phyloP scores from a whole-genome alignment of 495 filamentous ascomycete genomes.

The Neurospora discreta region DNA sequence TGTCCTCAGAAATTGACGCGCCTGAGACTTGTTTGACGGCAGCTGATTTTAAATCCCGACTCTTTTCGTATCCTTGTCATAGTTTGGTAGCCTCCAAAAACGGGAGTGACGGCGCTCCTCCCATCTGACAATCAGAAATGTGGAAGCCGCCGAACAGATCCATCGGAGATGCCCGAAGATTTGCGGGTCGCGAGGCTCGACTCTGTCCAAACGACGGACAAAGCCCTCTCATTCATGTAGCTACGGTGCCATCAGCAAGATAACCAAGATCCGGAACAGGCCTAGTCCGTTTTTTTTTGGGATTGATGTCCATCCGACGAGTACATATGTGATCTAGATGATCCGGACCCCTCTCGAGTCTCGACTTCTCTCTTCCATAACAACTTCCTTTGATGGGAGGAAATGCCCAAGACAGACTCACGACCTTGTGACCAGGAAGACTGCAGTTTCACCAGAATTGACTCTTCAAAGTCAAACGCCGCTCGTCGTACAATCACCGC shows the following conservation, averaged over 20 bases:
- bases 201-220: neutral
- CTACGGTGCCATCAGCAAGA: neutral
- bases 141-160: neutral
- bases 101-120: too few species aligned
- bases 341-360: neutral
- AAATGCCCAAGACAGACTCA: neutral
- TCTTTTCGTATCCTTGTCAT: too few species aligned
- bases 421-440: neutral
- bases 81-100: too few species aligned
- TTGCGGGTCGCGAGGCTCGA: neutral
- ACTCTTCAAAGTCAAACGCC: neutral
- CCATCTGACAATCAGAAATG: too few species aligned
- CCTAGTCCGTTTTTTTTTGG: neutral
- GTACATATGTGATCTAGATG: neutral
- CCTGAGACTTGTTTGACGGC: too few species aligned
- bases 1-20: too few species aligned
- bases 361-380: neutral
- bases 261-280: neutral
- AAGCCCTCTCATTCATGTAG: neutral
- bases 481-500: neutral
- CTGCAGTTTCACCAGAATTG: accelerated
- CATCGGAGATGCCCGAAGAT: neutral
- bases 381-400: neutral
- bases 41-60: too few species aligned
- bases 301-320: neutral